These are phyloP conservation scores for Zea luxurians DNA, from an alignment of 176 grass and related monocot species.

Conservation along the genomic window DNA sequence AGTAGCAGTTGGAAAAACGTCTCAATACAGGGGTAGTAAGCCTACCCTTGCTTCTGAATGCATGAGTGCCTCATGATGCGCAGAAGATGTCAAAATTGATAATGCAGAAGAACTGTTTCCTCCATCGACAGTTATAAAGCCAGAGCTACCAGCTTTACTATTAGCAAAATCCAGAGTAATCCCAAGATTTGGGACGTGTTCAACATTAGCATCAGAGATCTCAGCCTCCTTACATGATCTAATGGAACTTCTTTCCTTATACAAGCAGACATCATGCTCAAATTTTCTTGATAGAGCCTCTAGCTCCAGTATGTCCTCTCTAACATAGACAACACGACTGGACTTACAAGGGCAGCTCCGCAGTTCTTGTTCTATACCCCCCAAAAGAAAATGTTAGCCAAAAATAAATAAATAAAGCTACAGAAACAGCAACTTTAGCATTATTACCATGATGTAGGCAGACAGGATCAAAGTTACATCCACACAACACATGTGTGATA, in stretches of 20 bases:
- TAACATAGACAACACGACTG: conserved; percentile 55
- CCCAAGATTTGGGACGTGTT: conserved; percentile 37
- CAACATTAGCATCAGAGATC: conserved; percentile 16
- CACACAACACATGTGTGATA: conserved; percentile 65
- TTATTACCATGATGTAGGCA: conserved; percentile 90
- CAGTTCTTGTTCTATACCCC: conserved; percentile 71
- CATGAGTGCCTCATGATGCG: conserved; percentile 2
- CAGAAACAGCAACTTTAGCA: conserved; percentile 18
- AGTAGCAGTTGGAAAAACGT: conserved; percentile 17
- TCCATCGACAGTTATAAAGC: conserved; percentile 29
- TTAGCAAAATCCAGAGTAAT: conserved; percentile 3
- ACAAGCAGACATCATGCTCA: conserved; percentile 46
- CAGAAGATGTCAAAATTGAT: conserved; percentile 37
- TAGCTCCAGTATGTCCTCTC: conserved; percentile 68
- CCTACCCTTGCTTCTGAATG: conserved; percentile 45
- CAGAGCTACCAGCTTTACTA: conserved; percentile 34
- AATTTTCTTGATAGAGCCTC: conserved; percentile 70
- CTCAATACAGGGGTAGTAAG: not conserved
- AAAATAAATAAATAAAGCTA: not conserved
- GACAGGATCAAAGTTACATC: conserved; percentile 72
- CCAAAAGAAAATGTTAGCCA: conserved; percentile 28
- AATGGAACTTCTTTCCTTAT: conserved; percentile 42
- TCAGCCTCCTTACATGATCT: conserved; percentile 33
- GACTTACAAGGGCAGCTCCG: conserved; percentile 68
- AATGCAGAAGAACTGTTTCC: conserved; percentile 31